Conservation (phyloP, 768 basidiomycete genomes). For the Paxillus ammoniavirescens region DNA sequence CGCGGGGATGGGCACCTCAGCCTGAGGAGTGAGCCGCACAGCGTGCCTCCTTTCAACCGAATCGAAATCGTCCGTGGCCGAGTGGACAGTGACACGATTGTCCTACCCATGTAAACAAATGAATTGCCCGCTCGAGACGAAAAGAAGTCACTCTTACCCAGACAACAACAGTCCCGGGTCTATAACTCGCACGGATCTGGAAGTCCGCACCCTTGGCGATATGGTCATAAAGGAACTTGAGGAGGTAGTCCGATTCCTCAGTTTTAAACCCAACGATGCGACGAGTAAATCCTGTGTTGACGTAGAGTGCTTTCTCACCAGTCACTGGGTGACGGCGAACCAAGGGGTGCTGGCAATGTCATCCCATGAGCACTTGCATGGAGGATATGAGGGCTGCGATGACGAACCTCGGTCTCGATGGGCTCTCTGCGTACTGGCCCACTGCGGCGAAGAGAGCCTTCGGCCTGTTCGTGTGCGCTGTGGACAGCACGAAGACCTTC, state of each 20-base stretch:
- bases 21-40: slow-evolving; percentile 47
- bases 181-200: slow-evolving; percentile 48
- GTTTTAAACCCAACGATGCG: slow-evolving; percentile 54
- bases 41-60: slow-evolving; percentile 41
- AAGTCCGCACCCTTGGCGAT: slow-evolving; percentile 50
- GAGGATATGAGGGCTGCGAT: neutral
- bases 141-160: slow-evolving; percentile 40
- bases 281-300: slow-evolving; percentile 55
- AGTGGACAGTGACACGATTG: slow-evolving; percentile 48
- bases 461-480: slow-evolving; percentile 51
- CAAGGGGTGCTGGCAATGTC: slow-evolving; percentile 42
- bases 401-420: slow-evolving; percentile 41
- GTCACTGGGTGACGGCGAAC: slow-evolving; percentile 61
- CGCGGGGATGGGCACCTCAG: slow-evolving; percentile 44
- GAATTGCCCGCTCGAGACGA: neutral
- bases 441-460: slow-evolving; percentile 40
- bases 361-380: neutral
- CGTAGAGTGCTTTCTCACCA: slow-evolving; percentile 59
- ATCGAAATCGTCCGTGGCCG: slow-evolving; percentile 41
- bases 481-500: slow-evolving; percentile 58
- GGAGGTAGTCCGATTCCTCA: slow-evolving; percentile 54
- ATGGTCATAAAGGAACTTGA: slow-evolving; percentile 55
- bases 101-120: slow-evolving; percentile 29
- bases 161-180: slow-evolving; percentile 54
- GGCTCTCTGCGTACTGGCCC: slow-evolving; percentile 52